These are phyloP conservation scores for Trichoderma atroviride DNA, from an alignment of 2,329 filamentous ascomycete species.

Conservation along the genomic window DNA sequence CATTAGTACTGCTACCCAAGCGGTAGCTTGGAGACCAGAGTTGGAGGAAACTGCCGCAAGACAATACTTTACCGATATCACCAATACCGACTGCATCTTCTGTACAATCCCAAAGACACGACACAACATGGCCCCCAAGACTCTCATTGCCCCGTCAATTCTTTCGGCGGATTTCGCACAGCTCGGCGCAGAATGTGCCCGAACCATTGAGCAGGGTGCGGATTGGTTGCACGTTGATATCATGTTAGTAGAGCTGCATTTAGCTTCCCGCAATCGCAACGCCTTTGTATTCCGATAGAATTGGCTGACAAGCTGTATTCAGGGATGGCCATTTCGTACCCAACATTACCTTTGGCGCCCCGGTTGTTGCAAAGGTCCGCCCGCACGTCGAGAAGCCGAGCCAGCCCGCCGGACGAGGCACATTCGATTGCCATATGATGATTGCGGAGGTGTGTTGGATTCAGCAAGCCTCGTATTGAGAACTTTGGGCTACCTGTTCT, in stretches of 20 bases:
- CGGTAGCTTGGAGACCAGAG: background rate
- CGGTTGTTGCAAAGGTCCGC: slow-evolving; percentile 92
- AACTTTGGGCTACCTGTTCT: background rate
- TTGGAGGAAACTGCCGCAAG: background rate
- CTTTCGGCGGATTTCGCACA: slow-evolving; percentile 93
- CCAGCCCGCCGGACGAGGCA: slow-evolving; percentile 74
- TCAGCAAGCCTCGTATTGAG: background rate
- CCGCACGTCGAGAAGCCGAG: slow-evolving; percentile 77
- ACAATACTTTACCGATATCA: background rate
- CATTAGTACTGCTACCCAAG: background rate
- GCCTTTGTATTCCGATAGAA: background rate
- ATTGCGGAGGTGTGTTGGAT: slow-evolving; percentile 75
- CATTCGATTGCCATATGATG: slow-evolving; percentile 99
- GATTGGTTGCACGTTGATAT: slow-evolving; percentile 97
- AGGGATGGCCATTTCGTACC: slow-evolving; percentile 99
- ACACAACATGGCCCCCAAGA: slow-evolving; percentile 74
- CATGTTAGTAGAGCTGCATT: slow-evolving; percentile 53
- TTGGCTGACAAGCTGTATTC: slow-evolving; percentile 5
- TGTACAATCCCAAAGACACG: background rate
- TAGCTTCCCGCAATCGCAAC: background rate
- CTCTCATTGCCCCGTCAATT: slow-evolving; percentile 98
- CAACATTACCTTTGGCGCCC: slow-evolving; percentile 95
- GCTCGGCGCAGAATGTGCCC: slow-evolving; percentile 81
- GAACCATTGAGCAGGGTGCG: slow-evolving; percentile 82
- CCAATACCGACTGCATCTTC: background rate